Conservation (phyloP, 495 filamentous ascomycete species). For the Trichoderma asperelloides region DNA sequence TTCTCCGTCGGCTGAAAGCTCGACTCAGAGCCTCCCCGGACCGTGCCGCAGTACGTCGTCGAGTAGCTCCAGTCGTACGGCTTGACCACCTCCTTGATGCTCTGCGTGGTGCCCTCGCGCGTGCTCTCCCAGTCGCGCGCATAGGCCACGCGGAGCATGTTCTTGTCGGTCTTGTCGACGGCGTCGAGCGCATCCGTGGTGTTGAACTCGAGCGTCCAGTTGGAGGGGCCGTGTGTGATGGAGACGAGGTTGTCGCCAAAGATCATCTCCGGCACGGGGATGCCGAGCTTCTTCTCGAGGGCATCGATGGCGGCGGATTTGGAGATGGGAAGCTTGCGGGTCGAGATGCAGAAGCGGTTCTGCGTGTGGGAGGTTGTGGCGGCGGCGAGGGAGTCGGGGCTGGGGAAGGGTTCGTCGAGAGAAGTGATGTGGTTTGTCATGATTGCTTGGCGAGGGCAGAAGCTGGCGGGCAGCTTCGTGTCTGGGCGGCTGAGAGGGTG, state of each 20-base stretch:
- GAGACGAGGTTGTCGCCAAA: constrained; percentile 86
- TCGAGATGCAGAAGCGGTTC: constrained; percentile 59
- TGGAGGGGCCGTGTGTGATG: constrained; percentile 57
- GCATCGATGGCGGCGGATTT: constrained; percentile 84
- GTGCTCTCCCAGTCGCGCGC: constrained; percentile 82
- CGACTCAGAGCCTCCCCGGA: no score
- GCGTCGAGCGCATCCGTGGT: constrained; percentile 77
- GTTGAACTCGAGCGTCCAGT: constrained; percentile 72
- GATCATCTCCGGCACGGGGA: constrained; percentile 95
- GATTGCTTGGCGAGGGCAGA: neutral
- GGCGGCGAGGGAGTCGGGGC: constrained; percentile 21
- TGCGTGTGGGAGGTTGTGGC: constrained; percentile 41
- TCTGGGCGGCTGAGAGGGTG: neutral
- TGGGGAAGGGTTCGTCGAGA: constrained; percentile 31
- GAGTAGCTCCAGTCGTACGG: constrained; percentile 98
- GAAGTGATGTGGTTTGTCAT: constrained; percentile 24
- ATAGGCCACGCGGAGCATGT: constrained; percentile 88
- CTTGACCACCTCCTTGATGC: constrained; percentile 86
- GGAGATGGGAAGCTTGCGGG: constrained; percentile 83
- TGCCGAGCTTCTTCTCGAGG: constrained; percentile 67
- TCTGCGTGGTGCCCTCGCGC: constrained; percentile 75
- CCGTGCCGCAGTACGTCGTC: constrained; percentile 71
- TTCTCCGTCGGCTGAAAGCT: constrained; percentile 11
- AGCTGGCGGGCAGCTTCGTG: neutral
- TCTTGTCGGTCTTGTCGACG: constrained; percentile 85